Evolutionary conservation across 2,329 filamentous ascomycete genomes (phyloP), one percentile per base, ranked within the genome.

Genomic region (Diplodia sapinea): DNA sequence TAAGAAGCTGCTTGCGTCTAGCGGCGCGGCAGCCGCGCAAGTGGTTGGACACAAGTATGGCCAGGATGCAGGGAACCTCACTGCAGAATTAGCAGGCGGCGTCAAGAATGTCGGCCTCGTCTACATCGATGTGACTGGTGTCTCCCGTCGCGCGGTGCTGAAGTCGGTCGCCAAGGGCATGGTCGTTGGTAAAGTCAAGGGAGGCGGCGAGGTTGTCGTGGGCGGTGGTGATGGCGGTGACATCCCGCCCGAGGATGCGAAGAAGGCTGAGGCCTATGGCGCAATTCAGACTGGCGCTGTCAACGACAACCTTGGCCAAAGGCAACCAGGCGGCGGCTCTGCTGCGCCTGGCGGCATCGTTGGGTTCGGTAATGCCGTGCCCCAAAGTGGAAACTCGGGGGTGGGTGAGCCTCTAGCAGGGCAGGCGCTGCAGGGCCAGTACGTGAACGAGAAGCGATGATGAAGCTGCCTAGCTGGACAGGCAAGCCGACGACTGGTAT

Each of bases 31-130:
- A n/a, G 91, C 94, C 29, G 93, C 88, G 43, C 92, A 90, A 0
- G 89, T 97, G 63, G 92, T 98, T 3, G 87, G 89, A n/a, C 95
- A 98, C 79, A 89, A 88, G 70, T 99, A 94, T 82, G 95, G 95
- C 4, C 76, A 86, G 1, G 93, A 99, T 79, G 95, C 95, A 0
- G 92, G 93, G 17, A 85, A 89, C 43, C 84, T 98, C 17, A 90
- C 93, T 1, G 85, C 85, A 51, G 85, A 91, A 65, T 79, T 99
- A 23, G 91, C 93, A 0, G 90, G 92, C 5, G 94, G 94, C 29
- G 89, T 97, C 74, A 97, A 95, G 84, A 99, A 98, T 72, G 95
- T 98, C 8, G 95, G 94, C 6, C 84, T 99, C 33, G 95, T 99
- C 38, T 99, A 99, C 77, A 97, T 99, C 69, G 95, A 99, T 73